Evolutionary conservation across 768 basidiomycete species (phyloP).

Genomic region (Pholiota microspora): DNA sequence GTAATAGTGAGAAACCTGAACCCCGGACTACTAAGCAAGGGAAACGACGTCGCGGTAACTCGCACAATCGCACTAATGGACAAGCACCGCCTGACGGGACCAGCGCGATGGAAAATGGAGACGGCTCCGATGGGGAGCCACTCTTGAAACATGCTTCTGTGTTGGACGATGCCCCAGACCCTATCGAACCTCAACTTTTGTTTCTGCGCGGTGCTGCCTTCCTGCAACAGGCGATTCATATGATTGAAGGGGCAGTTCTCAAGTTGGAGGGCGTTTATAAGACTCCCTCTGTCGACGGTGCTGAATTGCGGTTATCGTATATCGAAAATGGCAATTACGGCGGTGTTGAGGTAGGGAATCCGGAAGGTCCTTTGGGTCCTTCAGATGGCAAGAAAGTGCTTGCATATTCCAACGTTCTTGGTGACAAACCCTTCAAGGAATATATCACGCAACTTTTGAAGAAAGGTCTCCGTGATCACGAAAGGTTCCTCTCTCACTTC

Average conservation of each 20-base stretch:
- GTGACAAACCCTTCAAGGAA: constrained; percentile 54
- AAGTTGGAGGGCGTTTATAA: constrained; percentile 69
- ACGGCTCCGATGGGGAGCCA: constrained; percentile 52
- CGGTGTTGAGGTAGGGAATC: constrained; percentile 83
- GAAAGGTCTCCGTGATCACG: constrained; percentile 82
- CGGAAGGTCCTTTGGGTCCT: constrained; percentile 72
- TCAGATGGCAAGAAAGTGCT: constrained; percentile 53
- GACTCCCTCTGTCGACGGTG: constrained; percentile 57
- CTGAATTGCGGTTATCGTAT: constrained; percentile 76
- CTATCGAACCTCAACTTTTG: constrained; percentile 80
- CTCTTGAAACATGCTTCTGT: constrained; percentile 68
- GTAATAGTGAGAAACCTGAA: constrained; percentile 33
- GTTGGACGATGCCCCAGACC: constrained; percentile 77
- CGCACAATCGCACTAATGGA: constrained; percentile 45
- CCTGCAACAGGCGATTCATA: constrained; percentile 71
- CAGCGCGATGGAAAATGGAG: constrained; percentile 45
- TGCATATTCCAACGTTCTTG: constrained; percentile 64
- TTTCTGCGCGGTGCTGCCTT: constrained; percentile 85
- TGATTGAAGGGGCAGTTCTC: constrained; percentile 74
- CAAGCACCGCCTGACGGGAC: constrained; percentile 72
- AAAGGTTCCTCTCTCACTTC: constrained; percentile 74
- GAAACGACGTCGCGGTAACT: constrained; percentile 54
- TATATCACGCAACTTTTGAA: constrained; percentile 57
- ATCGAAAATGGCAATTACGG: constrained; percentile 76
- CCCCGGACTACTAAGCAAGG: constrained; percentile 35